Percentiles rank a stretch among this genome's conserved stretches.
These are phyloP conservation scores for Pseudotsuga menziesii DNA, from an alignment of 75 land plant genomes.

Conservation along the genomic window DNA sequence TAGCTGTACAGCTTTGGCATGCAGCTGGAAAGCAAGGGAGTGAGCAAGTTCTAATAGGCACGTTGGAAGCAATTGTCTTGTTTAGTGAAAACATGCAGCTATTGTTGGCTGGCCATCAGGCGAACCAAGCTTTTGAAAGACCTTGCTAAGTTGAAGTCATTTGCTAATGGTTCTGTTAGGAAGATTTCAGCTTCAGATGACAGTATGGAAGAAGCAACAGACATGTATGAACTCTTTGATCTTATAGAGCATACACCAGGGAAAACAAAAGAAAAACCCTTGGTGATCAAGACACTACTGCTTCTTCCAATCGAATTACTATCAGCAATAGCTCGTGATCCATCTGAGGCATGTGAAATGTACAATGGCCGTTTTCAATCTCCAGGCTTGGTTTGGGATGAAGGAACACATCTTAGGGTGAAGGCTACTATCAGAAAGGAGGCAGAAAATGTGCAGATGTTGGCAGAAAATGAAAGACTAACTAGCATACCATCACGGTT, in stretches of 20 bases:
- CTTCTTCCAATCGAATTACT: too few relatives aligned
- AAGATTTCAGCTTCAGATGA: constrained; percentile 14
- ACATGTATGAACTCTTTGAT: too few relatives aligned
- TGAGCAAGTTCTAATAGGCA: constrained; percentile 31
- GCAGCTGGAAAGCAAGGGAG: constrained; percentile 20
- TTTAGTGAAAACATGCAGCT: constrained; percentile 44
- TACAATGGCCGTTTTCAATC: too few relatives aligned
- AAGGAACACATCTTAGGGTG: constrained; percentile 21
- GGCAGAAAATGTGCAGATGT: constrained; percentile 18
- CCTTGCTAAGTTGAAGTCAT: constrained; percentile 20
- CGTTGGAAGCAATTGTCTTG: constrained; percentile 22
- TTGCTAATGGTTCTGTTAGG: constrained; percentile 14
- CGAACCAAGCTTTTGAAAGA: constrained; percentile 42
- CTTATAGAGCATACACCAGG: too few relatives aligned
- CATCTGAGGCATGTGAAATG: too few relatives aligned
- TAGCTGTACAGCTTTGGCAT: constrained; percentile 36
- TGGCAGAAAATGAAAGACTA: constrained; percentile 8
- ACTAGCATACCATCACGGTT: constrained; percentile 26
- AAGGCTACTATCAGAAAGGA: constrained; percentile 25
- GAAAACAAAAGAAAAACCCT: too few relatives aligned
- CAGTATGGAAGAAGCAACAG: too few relatives aligned
- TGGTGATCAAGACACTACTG: too few relatives aligned
- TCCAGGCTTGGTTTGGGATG: too few relatives aligned
- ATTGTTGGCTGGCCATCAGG: constrained; percentile 38
- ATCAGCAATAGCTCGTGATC: too few relatives aligned